Percentiles rank a stretch among this genome's conserved stretches.
Evolutionary conservation across 2,329 filamentous ascomycete genomes (phyloP).

Genomic region (Colletotrichum caudatum): DNA sequence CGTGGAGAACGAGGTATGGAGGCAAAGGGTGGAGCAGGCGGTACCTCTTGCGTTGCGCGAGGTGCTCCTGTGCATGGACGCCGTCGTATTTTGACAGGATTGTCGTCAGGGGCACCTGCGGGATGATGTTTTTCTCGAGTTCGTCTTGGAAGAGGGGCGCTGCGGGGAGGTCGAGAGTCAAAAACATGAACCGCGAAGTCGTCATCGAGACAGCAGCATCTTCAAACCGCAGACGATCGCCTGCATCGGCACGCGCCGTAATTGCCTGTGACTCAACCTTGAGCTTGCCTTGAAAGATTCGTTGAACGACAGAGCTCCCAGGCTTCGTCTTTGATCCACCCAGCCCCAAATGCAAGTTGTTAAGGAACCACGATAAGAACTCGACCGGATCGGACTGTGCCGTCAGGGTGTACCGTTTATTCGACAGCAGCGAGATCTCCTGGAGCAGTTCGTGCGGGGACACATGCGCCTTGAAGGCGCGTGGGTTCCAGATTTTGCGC

Average conservation of each 20-base stretch:
- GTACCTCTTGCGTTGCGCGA: constrained; percentile 89
- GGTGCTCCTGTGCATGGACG: constrained; percentile 85
- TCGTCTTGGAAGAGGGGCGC: constrained; percentile 97
- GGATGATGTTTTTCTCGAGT: constrained; percentile 94
- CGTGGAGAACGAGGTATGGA: constrained; percentile 91
- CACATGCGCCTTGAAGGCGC: constrained; percentile 95
- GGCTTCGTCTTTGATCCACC: constrained; percentile 91
- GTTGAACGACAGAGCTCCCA: constrained; percentile 86
- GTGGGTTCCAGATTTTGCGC: constrained; percentile 97
- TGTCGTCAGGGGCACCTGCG: constrained; percentile 84
- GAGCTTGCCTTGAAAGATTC: constrained; percentile 91
- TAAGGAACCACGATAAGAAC: constrained; percentile 97
- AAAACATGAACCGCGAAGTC: constrained; percentile 84
- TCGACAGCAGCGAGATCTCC: constrained; percentile 89
- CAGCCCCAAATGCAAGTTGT: constrained; percentile 91
- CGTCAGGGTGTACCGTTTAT: constrained; percentile 92
- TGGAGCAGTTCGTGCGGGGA: constrained; percentile 97
- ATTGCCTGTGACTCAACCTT: constrained; percentile 95
- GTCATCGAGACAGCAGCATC: constrained; percentile 85
- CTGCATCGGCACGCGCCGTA: constrained; percentile 87
- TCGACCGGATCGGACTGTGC: constrained; percentile 95
- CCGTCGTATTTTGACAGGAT: constrained; percentile 96
- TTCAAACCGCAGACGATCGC: constrained; percentile 91
- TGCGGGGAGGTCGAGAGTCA: constrained; percentile 92
- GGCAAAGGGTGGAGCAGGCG: constrained; percentile 90